Evolutionary conservation across 2,329 filamentous ascomycete genomes (phyloP).

Genomic region (Talaromyces sp.): DNA sequence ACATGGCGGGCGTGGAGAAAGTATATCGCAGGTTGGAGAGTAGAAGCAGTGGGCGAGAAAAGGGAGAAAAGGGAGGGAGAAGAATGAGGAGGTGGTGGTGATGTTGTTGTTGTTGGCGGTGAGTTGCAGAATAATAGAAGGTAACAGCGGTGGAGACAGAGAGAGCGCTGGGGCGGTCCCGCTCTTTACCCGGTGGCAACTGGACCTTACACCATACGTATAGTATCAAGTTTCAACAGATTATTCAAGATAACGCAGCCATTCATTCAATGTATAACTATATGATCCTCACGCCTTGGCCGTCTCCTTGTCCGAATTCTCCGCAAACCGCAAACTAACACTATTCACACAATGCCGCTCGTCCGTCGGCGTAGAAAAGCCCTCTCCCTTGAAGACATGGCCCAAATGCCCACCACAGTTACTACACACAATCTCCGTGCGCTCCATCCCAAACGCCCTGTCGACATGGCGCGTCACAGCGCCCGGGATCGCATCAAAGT

Average conservation of each 20-base stretch:
- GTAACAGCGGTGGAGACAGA: neutral
- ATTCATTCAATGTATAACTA: neutral
- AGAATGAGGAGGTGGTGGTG: neutral
- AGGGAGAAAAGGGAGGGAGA: neutral
- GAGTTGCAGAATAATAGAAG: constrained; percentile 3
- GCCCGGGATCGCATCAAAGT: constrained; percentile 90
- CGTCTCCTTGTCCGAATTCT: constrained; percentile 47
- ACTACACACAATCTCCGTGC: constrained; percentile 89
- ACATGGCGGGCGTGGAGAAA: constrained; percentile 21
- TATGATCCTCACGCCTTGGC: constrained; percentile 17
- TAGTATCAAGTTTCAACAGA: too few species aligned
- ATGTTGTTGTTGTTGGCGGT: too few species aligned
- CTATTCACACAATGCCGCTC: constrained; percentile 98
- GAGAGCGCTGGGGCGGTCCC: neutral
- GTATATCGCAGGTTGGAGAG: neutral
- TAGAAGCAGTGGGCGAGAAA: neutral
- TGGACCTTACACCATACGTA: too few species aligned
- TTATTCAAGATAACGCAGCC: neutral
- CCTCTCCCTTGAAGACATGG: constrained; percentile 88
- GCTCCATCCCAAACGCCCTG: constrained; percentile 67
- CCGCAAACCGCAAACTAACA: constrained; percentile 75
- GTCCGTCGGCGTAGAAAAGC: constrained; percentile 77
- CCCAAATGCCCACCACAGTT: constrained; percentile 92
- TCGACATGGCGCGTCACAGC: constrained; percentile 82
- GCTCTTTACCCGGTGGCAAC: neutral